Evolutionary conservation across 495 filamentous ascomycete genomes (phyloP).

Genomic region (Daldinia childiae): DNA sequence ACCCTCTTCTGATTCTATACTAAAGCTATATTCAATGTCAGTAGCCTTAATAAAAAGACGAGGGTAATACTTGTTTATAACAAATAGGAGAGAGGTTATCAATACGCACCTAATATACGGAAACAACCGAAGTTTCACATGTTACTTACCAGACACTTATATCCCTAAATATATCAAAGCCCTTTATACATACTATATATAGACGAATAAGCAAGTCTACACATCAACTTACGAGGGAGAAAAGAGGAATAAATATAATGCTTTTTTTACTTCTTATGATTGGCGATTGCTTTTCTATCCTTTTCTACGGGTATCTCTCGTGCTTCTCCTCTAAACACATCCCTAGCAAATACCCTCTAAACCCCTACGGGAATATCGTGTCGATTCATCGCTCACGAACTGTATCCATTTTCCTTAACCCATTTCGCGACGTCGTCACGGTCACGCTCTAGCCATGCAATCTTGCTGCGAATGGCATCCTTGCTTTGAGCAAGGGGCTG

Average conservation of each 20-base stretch:
- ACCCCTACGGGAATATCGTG: slow-evolving; percentile 6
- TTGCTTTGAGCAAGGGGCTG: slow-evolving; percentile 69
- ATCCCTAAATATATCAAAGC: background rate
- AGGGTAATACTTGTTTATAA: background rate
- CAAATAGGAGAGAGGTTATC: background rate
- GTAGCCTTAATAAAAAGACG: background rate
- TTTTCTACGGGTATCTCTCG: slow-evolving; percentile 42
- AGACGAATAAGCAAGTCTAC: background rate
- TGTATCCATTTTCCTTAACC: slow-evolving; percentile 55
- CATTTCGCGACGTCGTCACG: slow-evolving; percentile 64
- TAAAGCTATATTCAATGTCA: background rate
- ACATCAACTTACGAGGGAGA: background rate
- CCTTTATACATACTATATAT: background rate
- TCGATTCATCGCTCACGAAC: slow-evolving; percentile 3
- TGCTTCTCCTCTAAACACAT: slow-evolving; percentile 17
- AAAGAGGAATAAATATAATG: background rate
- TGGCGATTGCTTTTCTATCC: slow-evolving; percentile 25
- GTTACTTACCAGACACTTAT: background rate
- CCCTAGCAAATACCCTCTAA: slow-evolving; percentile 19
- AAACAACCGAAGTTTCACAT: background rate
- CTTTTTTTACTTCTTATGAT: slow-evolving; percentile 11
- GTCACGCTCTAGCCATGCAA: slow-evolving; percentile 67
- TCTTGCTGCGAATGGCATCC: slow-evolving; percentile 69
- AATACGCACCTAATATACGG: background rate
- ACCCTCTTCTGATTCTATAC: background rate